Evolutionary conservation across 768 basidiomycete species (phyloP).

Genomic region (Hericium rajendrae): DNA sequence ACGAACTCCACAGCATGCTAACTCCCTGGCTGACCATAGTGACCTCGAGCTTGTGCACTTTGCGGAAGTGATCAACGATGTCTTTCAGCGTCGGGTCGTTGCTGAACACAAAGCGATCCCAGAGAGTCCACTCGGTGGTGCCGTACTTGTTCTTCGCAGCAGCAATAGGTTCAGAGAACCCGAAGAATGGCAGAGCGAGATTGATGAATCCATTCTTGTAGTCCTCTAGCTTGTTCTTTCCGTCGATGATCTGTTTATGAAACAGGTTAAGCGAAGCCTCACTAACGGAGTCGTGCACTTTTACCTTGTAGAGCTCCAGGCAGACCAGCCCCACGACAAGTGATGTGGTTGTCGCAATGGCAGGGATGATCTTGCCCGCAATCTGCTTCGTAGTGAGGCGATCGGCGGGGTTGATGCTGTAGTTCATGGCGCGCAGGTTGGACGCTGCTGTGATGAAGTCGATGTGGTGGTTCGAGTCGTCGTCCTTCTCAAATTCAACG

Average conservation of each 20-base stretch:
- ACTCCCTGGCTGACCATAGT: conserved; percentile 97
- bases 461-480: conserved; percentile 95
- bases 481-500: conserved; percentile 98
- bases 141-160: conserved; percentile 86
- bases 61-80: conserved; percentile 76
- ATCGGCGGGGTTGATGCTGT: conserved; percentile 79
- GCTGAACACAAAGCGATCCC: conserved; percentile 93
- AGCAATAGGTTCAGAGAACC: conserved; percentile 94
- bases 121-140: conserved; percentile 88
- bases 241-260: conserved; percentile 72
- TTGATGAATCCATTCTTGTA: conserved; percentile 99
- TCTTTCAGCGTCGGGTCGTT: conserved; percentile 84
- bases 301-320: conserved; percentile 92
- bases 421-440: conserved; percentile 93
- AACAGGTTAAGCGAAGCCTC: not conserved
- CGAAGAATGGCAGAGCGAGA: conserved; percentile 96
- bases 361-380: conserved; percentile 98
- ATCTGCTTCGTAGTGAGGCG: conserved; percentile 94
- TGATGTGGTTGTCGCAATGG: conserved; percentile 97
- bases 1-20: conserved; percentile 96
- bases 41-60: conserved; percentile 76
- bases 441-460: conserved; percentile 98
- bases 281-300: conserved; percentile 1
- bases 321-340: conserved; percentile 94
- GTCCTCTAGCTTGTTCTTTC: conserved; percentile 84